Percentiles rank a stretch among this genome's conserved stretches.
Evolutionary conservation across 2,329 filamentous ascomycete species (phyloP).

Genomic region (Albifimbria verrucaria): DNA sequence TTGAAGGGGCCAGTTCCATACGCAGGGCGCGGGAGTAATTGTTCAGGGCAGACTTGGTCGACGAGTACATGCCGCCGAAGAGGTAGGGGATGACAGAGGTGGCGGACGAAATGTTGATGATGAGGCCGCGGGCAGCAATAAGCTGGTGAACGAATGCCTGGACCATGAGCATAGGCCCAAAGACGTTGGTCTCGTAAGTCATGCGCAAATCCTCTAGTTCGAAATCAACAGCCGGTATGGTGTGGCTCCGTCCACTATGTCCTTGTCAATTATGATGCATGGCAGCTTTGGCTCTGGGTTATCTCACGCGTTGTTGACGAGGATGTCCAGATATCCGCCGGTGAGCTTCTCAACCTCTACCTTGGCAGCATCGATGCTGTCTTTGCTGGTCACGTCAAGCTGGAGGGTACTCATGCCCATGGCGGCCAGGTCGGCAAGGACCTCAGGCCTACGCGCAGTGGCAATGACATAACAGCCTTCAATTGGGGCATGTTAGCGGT

Average conservation of each 20-base stretch:
- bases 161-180: constrained; percentile 54
- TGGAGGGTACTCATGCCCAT: constrained; percentile 46
- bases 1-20: constrained; percentile 50
- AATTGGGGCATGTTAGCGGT: not conserved
- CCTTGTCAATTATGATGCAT: not conserved
- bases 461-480: constrained; percentile 49
- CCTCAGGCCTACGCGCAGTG: constrained; percentile 48
- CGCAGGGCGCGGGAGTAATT: constrained; percentile 52
- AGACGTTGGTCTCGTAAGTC: constrained; percentile 56
- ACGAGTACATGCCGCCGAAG: constrained; percentile 52
- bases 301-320: constrained; percentile 60
- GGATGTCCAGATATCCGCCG: constrained; percentile 51
- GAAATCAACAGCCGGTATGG: constrained; percentile 49
- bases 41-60: constrained; percentile 53
- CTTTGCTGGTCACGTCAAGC: constrained; percentile 51
- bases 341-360: constrained; percentile 45
- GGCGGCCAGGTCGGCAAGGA: constrained; percentile 42
- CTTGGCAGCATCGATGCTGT: constrained; percentile 48
- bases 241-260: constrained; percentile 46
- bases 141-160: constrained; percentile 48
- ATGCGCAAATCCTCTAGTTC: constrained; percentile 48
- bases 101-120: constrained; percentile 54
- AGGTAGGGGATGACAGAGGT: constrained; percentile 49
- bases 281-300: constrained; percentile 9
- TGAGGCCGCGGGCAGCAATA: constrained; percentile 46